Percentiles rank a stretch among this genome's conserved stretches.
Conservation (phyloP, 2,329 filamentous ascomycete genomes). For the Triangularia setosa region DNA sequence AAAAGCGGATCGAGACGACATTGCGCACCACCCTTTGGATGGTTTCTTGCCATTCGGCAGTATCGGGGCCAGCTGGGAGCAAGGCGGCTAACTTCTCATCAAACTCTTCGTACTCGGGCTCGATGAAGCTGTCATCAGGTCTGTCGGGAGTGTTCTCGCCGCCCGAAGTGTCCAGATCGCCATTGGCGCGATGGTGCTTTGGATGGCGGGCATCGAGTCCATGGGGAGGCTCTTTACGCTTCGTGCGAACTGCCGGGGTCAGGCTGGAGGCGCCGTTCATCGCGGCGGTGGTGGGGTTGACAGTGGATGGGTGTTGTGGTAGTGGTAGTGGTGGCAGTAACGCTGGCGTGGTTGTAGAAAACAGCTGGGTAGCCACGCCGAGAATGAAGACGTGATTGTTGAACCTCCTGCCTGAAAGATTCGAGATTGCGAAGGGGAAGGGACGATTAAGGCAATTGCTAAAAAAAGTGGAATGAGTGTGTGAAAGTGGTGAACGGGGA, state of each 20-base stretch:
- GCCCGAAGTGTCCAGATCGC: slow-evolving; percentile 44
- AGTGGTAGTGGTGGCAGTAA: neutral
- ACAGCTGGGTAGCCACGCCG: neutral
- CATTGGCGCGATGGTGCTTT: slow-evolving; percentile 42
- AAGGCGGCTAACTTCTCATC: slow-evolving; percentile 32
- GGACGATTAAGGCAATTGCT: neutral
- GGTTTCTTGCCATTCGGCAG: slow-evolving; percentile 75
- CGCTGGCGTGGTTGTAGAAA: neutral
- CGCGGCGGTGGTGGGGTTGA: slow-evolving; percentile 6
- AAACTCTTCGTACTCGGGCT: slow-evolving; percentile 38
- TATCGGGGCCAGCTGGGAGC: slow-evolving; percentile 28
- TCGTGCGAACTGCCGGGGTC: slow-evolving; percentile 35
- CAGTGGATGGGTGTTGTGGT: neutral
- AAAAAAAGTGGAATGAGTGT: neutral
- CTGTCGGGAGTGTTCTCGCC: slow-evolving; percentile 48
- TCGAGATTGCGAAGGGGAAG: neutral
- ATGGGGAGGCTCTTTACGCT: slow-evolving; percentile 48
- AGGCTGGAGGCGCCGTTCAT: slow-evolving; percentile 26
- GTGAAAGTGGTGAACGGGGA: neutral
- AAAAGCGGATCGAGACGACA: slow-evolving; percentile 98
- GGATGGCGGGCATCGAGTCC: slow-evolving; percentile 39
- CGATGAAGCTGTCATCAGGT: slow-evolving; percentile 37
- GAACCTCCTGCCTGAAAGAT: neutral
- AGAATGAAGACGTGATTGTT: neutral
- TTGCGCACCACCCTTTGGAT: slow-evolving; percentile 92